Evolutionary conservation across 2,329 filamentous ascomycete species (phyloP), one percentile per base, ranked within the genome.

Genomic region (Trichoderma gracile): DNA sequence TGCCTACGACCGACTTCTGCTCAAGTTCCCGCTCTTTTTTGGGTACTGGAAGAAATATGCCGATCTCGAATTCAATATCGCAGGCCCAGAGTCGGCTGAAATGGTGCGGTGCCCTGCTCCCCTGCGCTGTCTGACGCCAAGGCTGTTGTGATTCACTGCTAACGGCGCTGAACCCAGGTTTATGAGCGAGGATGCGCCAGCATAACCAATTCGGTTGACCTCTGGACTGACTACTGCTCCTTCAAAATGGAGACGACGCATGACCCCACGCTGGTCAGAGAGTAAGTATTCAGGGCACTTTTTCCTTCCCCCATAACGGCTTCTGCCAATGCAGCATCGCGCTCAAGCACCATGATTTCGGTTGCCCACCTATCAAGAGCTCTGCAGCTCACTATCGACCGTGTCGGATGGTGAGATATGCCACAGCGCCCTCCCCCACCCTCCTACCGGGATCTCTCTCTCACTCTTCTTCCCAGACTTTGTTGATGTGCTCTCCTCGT

Each of bases 11-110:
- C 87, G 90, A 54, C 96, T 99, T 74, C 89, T 99, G 23, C 86
- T 91, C 67, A 97, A 97, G 74, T 99, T 97, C 69, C 95, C 95
- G 3, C 84, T 98, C 12, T 86, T 98, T 45, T 99, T 98, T 73
- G 95, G 94, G 59, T 99, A 98, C 81, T 99, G 95, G 95, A 98
- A 98, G 82, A 98, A 97, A 77, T 99, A 98, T 83, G 95, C 95
- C 73, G 94, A 98, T 73, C 84, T 96, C 68, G 95, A 99, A 74
- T 99, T 99, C 79, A 93, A 93, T 57, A 97, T 99, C 69, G 93
- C 93, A 5, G 95, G 95, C 19, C 96, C 95, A 5, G 95, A 99
- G 81, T 94, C 94, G 49, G 95, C 95, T 61, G 95, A 98, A 78
- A 96, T 97, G 90, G 93, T 97, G 77, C 73, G 84, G 68, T 40